phyloP scores from a whole-genome alignment of 1,139 yeast species.

The Magnusiomyces sp. region DNA sequence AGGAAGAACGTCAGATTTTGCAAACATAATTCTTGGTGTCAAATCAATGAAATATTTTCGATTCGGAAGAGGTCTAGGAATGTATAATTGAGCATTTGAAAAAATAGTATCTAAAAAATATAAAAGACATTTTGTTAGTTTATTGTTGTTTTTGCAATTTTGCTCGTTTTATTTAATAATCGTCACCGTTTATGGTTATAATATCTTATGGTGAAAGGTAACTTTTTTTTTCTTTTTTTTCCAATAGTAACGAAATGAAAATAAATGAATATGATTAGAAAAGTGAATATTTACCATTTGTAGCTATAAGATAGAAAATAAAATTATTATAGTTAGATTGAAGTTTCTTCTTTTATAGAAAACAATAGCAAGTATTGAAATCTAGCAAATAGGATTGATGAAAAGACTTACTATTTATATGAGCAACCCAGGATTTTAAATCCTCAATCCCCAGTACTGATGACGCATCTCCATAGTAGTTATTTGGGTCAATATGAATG shows the following conservation, averaged over 20 bases:
- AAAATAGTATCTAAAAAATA: constrained; percentile 17
- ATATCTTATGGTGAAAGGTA: too few relatives aligned
- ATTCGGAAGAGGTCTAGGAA: constrained; percentile 57
- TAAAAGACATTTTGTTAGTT: too few relatives aligned
- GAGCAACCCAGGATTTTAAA: constrained; percentile 68
- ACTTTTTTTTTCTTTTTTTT: too few relatives aligned
- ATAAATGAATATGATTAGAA: neutral
- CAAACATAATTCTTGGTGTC: constrained; percentile 82
- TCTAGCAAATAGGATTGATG: neutral
- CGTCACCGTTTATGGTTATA: too few relatives aligned
- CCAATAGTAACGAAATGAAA: neutral
- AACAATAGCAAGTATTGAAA: too few relatives aligned
- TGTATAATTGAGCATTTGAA: constrained; percentile 42
- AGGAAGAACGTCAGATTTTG: constrained; percentile 74
- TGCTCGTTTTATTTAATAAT: too few relatives aligned
- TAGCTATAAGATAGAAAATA: neutral
- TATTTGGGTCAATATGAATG: constrained; percentile 74
- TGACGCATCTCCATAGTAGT: constrained; percentile 79
- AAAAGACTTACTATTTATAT: constrained; percentile 35
- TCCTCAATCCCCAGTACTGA: constrained; percentile 86
- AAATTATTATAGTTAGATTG: neutral
- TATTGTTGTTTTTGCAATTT: too few relatives aligned
- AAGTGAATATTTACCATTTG: neutral
- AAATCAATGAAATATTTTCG: constrained; percentile 81
- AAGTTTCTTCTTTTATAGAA: neutral